Percentiles rank a stretch among this genome's conserved stretches.
Evolutionary conservation across 1,139 yeast genomes (phyloP).

Genomic region (Geotrichum citri-aurantii): DNA sequence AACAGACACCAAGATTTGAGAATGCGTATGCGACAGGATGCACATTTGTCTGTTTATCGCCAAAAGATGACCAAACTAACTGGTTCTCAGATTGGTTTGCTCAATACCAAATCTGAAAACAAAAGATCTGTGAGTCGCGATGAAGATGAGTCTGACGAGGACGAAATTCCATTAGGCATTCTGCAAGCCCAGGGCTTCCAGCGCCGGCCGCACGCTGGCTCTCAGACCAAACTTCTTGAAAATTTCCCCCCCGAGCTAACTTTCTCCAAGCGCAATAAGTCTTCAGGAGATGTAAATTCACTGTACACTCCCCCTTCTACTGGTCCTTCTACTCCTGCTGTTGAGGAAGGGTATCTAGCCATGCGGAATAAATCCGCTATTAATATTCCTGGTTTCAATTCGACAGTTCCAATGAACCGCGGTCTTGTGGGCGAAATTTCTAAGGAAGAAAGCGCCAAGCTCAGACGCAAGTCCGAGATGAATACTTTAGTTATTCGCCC

Average conservation of each 20-base stretch:
- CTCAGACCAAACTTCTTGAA: slow-evolving; percentile 21
- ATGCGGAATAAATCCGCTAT: slow-evolving; percentile 19
- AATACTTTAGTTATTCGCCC: not conserved
- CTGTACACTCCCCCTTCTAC: not conserved
- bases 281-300: slow-evolving; percentile 14
- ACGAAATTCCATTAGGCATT: slow-evolving; percentile 39
- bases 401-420: slow-evolving; percentile 23
- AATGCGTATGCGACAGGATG: slow-evolving; percentile 37
- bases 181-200: slow-evolving; percentile 41
- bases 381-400: slow-evolving; percentile 21
- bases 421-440: slow-evolving; percentile 40
- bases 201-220: slow-evolving; percentile 18
- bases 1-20: slow-evolving; percentile 26
- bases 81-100: slow-evolving; percentile 29
- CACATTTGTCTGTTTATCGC: slow-evolving; percentile 38
- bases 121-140: slow-evolving; percentile 16
- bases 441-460: slow-evolving; percentile 36
- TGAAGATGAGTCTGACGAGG: slow-evolving; percentile 36
- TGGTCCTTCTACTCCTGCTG: not conserved
- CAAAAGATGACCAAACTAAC: slow-evolving; percentile 39
- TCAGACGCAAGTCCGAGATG: slow-evolving; percentile 25
- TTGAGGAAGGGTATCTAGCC: slow-evolving; percentile 11
- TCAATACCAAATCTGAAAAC: slow-evolving; percentile 18
- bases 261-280: not conserved
- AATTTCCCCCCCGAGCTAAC: not conserved